phyloP scores from a whole-genome alignment of 2,329 filamentous ascomycete genomes.

The Pseudocercospora musae region DNA sequence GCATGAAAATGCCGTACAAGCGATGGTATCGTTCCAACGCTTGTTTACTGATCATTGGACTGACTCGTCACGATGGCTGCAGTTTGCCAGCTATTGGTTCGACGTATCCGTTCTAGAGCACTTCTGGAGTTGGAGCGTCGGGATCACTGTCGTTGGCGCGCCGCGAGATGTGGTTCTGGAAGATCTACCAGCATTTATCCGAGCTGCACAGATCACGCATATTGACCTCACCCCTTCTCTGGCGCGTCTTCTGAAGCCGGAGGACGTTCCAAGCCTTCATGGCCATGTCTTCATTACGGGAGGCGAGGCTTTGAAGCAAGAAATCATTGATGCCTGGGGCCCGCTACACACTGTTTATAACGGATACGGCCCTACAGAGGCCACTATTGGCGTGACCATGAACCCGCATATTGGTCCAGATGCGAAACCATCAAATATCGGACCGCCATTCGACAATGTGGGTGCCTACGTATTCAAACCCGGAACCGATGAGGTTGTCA shows the following conservation, averaged over 20 bases:
- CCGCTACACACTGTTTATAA: conserved; percentile 80
- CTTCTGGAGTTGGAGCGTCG: conserved; percentile 93
- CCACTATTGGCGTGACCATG: conserved; percentile 90
- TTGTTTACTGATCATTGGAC: conserved; percentile 77
- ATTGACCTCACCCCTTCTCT: conserved; percentile 89
- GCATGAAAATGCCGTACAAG: conserved; percentile 84
- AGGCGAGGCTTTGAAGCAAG: conserved; percentile 81
- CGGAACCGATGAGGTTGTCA: conserved; percentile 65
- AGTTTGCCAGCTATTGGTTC: conserved; percentile 93
- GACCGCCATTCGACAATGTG: conserved; percentile 81
- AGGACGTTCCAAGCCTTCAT: conserved; percentile 75
- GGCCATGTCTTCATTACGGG: conserved; percentile 89
- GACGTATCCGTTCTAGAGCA: conserved; percentile 91
- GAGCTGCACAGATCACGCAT: conserved; percentile 72
- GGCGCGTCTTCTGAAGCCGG: conserved; percentile 71
- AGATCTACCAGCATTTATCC: conserved; percentile 72
- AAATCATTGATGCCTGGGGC: conserved; percentile 85
- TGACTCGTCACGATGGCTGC: conserved; percentile 72
- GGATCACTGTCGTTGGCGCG: conserved; percentile 77
- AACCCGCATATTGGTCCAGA: conserved; percentile 74
- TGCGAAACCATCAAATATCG: conserved; percentile 84
- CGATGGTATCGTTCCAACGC: conserved; percentile 79
- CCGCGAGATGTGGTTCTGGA: conserved; percentile 82
- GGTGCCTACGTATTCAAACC: conserved; percentile 74
- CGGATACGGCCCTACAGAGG: conserved; percentile 84